Base-by-base conservation (phyloP, 441 rosid species). In the Rhodomyrtus psidioides region DNA sequence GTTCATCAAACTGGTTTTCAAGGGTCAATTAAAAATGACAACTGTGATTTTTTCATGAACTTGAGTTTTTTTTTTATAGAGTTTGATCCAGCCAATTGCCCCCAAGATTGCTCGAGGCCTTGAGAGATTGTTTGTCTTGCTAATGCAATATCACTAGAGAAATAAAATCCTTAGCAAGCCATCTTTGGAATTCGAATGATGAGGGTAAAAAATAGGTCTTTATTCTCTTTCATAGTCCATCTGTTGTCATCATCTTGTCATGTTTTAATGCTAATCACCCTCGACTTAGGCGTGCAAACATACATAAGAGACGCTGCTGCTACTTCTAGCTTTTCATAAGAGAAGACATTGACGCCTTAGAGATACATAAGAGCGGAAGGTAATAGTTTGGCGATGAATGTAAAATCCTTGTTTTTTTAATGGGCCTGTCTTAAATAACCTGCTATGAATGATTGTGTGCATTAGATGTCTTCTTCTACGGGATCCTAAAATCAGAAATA, bases 281-380 rank as follows among this genome's bases (percentile, higher is more conserved):
- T n/a, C n/a, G 88, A 57, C 87, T 16, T 85, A 92, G 95, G 94
- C 58, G 91, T 55, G 87, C 87, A 84, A 74, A 87, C 91, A 14
- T 93, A 94, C 58, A 85, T 88, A 70, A 91, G 95, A 89, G 94
- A 94, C 58, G 91, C 93, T 79, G 76, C 84, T 82, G 87, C 93
- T 82, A 89, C 94, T 87, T 90, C 94, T 55, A 90, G 83, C 94
- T 94, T 86, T 88, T 92, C 27, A 56, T 83, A 82, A 90, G 90
- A 85, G 82, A 87, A 14, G 90, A 91, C 86, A 92, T 94, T 1
- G 95, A 94, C 81, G 94, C 95, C 55, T 85, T 94, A 81, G 96
- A 94, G 91, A 93, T 94, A 74, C 96, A 92, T 87, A 93, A 94
- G 44, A 91, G 91, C 76, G 95, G 95, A 87, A 94, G 94, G 93